Evolutionary conservation across 805 yeast genomes (phyloP).

Genomic region (Saturnispora diversa): DNA sequence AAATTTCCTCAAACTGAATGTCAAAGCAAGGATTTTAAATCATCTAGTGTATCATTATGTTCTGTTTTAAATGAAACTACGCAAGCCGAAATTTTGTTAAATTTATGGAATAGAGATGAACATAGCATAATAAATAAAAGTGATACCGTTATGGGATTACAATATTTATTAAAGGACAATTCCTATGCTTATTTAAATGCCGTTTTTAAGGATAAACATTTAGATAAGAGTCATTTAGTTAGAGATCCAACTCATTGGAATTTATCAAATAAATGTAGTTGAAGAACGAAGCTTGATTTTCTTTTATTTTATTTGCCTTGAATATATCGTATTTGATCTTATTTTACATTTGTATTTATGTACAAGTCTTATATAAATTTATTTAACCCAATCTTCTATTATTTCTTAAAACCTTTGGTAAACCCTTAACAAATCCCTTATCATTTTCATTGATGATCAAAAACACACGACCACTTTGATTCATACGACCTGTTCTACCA

Average conservation of each 20-base stretch:
- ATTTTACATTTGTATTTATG: background rate
- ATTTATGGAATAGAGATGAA: slow-evolving; percentile 1
- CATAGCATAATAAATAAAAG: background rate
- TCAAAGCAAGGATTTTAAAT: no score
- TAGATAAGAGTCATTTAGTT: background rate
- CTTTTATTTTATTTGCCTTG: no score
- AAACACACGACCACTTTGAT: slow-evolving; percentile 80
- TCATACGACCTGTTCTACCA: slow-evolving; percentile 93
- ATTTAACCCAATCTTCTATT: slow-evolving; percentile 31
- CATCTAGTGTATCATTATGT: slow-evolving; percentile 19
- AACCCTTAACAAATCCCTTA: slow-evolving; percentile 74
- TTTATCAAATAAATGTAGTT: background rate
- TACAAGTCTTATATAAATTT: background rate
- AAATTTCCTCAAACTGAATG: no score
- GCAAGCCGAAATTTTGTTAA: slow-evolving; percentile 7
- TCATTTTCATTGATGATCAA: slow-evolving; percentile 61
- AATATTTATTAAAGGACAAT: slow-evolving; percentile 9
- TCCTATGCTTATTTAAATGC: slow-evolving; percentile 40
- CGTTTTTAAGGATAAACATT: slow-evolving; percentile 22
- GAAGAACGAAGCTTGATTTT: no score
- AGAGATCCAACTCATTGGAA: slow-evolving; percentile 11
- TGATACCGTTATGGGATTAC: background rate
- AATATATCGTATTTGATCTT: background rate
- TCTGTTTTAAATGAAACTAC: slow-evolving; percentile 22
- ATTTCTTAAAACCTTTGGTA: slow-evolving; percentile 59